Conservation (phyloP, 192 early-diverging fungal species). For the Umbelopsis isabellina region DNA sequence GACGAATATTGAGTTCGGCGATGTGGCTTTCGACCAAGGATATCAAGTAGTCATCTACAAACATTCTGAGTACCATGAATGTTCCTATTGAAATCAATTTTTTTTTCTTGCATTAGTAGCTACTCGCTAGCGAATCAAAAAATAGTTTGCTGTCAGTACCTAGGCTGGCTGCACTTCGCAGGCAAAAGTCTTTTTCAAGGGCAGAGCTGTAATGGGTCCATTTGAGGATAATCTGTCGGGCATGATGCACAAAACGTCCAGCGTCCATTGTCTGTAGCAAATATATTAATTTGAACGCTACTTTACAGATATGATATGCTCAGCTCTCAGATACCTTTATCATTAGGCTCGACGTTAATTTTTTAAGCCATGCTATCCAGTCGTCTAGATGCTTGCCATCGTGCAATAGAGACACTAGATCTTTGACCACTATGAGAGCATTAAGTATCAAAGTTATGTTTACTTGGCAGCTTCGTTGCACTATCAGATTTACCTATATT, state of each 20-base stretch:
- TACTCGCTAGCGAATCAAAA: not conserved
- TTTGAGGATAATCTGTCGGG: slow-evolving; percentile 52
- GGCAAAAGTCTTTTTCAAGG: slow-evolving; percentile 44
- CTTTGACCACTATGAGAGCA: not conserved
- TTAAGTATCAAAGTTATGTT: not conserved
- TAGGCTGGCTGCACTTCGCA: slow-evolving; percentile 41
- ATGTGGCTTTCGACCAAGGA: slow-evolving; percentile 54
- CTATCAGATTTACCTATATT: slow-evolving; percentile 35
- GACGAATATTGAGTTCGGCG: slow-evolving; percentile 40
- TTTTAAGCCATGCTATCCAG: slow-evolving; percentile 7
- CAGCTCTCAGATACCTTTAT: not conserved
- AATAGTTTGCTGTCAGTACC: slow-evolving; percentile 21
- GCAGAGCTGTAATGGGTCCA: slow-evolving; percentile 52
- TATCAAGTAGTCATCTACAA: slow-evolving; percentile 55
- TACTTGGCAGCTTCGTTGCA: not conserved
- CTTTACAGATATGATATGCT: not conserved
- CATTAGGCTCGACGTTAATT: slow-evolving; percentile 22
- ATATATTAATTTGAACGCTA: not conserved
- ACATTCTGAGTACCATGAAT: slow-evolving; percentile 44
- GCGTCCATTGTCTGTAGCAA: slow-evolving; percentile 25
- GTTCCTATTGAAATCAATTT: slow-evolving; percentile 21
- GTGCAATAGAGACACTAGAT: not conserved
- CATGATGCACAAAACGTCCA: slow-evolving; percentile 41
- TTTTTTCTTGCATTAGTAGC: not conserved
- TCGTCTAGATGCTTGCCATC: slow-evolving; percentile 9